Evolutionary conservation across 306 rosid species (phyloP), one percentile per base, ranked within the genome.

Genomic region (Sicyos baderoa): DNA sequence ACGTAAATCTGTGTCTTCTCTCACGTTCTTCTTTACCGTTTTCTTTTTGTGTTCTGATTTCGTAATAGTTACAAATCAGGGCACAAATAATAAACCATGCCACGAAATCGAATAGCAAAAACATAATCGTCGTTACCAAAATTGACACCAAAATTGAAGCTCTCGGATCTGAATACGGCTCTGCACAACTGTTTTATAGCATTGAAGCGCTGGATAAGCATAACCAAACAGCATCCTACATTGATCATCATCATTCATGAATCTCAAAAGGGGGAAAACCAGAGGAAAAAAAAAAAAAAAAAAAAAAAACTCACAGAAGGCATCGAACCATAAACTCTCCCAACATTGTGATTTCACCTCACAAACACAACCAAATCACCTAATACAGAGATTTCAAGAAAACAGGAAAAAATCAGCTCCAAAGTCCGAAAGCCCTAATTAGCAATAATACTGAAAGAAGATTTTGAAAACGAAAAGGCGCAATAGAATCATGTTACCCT

Each of bases 81-180:
- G 53, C 21, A 66, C 7, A 22, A 22, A 47, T 7, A 5, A 22
- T 48, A 21, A 23, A 48, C 71, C 42, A 23, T 22, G 14, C 22
- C 56, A 23, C 69, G 83, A 75, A 87, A 87, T 18, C 87, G 88
- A 69, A 91, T 95, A 69, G 22, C 42, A 22, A 23, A 13, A 66
- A 23, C 27, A 14, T 55, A 66, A 15, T 47, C 32, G 52, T 66
- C 22, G 21, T 22, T 48, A 66, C 71, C 83, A 94, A 64, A 90
- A 90, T 79, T 90, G 89, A 75, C 99, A 94, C 99, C 99, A 94
- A 74, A 94, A 88, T 22, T 91, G 91, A 68, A 94, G 97, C 72
- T 94, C 97, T 37, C 86, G 88, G 21, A 84, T 83, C 27, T 79
- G 79, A 1, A 88, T 85, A 76, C 76, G 78, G 78, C 87, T 86